A percentile compares a stretch with the other conserved stretches of the same genome.
Conservation (phyloP, 1,284 basidiomycete genomes). For the Singerocomus inundabilis region DNA sequence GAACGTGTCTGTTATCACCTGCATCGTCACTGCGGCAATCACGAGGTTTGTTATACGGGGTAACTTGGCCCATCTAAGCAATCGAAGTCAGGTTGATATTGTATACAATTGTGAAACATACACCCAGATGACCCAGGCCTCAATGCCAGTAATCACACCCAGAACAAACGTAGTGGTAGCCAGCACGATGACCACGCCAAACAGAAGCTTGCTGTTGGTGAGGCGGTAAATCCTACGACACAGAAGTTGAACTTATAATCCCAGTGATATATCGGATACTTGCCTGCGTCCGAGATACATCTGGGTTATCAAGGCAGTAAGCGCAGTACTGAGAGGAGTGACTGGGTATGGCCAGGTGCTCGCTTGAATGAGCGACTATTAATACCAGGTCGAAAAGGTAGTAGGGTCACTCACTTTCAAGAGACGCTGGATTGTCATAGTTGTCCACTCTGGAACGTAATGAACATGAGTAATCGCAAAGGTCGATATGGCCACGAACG, state of each 20-base stretch:
- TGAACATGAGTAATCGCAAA: not conserved
- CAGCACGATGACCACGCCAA: conserved; percentile 33
- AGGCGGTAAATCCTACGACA: conserved; percentile 30
- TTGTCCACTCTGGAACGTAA: conserved; percentile 8
- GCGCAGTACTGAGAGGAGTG: too few relatives aligned
- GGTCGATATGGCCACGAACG: fast-evolving
- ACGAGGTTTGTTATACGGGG: conserved; percentile 30
- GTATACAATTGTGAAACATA: conserved; percentile 23
- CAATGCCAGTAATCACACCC: conserved; percentile 38
- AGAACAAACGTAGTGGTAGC: conserved; percentile 38
- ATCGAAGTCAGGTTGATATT: not conserved
- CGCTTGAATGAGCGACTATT: not conserved
- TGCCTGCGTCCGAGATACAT: too few relatives aligned
- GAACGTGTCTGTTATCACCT: conserved; percentile 39
- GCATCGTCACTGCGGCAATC: conserved; percentile 40
- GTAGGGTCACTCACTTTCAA: conserved; percentile 3
- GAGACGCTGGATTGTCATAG: conserved; percentile 6
- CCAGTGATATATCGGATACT: conserved; percentile 26
- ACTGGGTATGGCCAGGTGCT: too few relatives aligned
- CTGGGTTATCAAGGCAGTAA: too few relatives aligned
- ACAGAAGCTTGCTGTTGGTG: conserved; percentile 37
- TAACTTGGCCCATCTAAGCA: conserved; percentile 26
- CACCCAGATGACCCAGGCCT: conserved; percentile 38
- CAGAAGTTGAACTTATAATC: not conserved
- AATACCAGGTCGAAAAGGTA: not conserved